These are phyloP conservation scores for Phylloporus rhodoxanthus DNA, from an alignment of 768 basidiomycete species.

Conservation along the genomic window DNA sequence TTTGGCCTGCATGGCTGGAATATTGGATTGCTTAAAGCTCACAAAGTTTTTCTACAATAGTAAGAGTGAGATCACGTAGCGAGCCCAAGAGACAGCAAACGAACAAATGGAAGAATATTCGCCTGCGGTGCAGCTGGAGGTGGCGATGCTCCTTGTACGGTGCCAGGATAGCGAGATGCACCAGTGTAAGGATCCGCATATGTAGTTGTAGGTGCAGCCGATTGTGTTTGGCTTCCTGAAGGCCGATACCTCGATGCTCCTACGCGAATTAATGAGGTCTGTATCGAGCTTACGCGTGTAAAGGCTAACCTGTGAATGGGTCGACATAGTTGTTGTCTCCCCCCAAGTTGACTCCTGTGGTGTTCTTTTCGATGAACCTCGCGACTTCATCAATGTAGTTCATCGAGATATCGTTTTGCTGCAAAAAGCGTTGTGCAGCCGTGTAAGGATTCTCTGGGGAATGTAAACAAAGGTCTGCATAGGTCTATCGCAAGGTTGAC, in stretches of 20 bases:
- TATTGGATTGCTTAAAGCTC: conserved; percentile 80
- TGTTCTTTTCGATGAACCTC: conserved; percentile 89
- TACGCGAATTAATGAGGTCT: conserved; percentile 13
- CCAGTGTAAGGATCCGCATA: conserved; percentile 71
- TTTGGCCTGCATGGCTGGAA: conserved; percentile 75
- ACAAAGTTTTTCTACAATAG: conserved; percentile 50
- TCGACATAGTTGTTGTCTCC: conserved; percentile 63
- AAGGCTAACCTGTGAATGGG: conserved; percentile 74
- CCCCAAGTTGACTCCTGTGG: conserved; percentile 69
- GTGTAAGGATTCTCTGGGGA: conserved; percentile 78
- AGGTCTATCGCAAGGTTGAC: conserved; percentile 12
- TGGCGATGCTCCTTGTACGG: conserved; percentile 33
- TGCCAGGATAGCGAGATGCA: conserved; percentile 52
- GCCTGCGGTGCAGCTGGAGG: conserved; percentile 24
- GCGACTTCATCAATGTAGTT: conserved; percentile 87
- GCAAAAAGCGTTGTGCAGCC: conserved; percentile 86
- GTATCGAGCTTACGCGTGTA: background rate
- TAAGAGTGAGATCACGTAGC: background rate
- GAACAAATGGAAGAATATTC: conserved; percentile 50
- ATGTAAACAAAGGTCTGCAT: conserved; percentile 1
- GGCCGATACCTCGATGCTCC: conserved; percentile 64
- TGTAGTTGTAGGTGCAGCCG: conserved; percentile 31
- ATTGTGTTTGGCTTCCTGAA: conserved; percentile 29
- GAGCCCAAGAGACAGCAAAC: conserved; percentile 12
- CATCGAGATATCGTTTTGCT: conserved; percentile 74